These are phyloP conservation scores for Pharus latifolius DNA, from an alignment of 176 grass and related monocot species.

Conservation along the genomic window DNA sequence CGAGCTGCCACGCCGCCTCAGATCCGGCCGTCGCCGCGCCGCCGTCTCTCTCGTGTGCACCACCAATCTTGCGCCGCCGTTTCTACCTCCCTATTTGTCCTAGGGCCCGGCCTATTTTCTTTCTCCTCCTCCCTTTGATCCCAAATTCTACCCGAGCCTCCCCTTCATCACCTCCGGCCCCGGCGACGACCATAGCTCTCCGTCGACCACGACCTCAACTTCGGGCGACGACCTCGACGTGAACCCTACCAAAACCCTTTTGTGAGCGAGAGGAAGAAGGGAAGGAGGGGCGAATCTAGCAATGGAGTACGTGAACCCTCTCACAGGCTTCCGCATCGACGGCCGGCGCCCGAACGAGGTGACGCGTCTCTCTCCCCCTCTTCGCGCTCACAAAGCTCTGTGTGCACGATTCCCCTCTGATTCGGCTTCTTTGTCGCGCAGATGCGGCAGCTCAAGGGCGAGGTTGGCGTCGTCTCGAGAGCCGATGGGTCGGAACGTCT, in stretches of 20 bases:
- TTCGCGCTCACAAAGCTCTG: background rate
- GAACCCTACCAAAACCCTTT: background rate
- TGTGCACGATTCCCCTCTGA: background rate
- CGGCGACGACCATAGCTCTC: no score
- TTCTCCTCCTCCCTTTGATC: no score
- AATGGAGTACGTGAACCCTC: slow-evolving; percentile 65
- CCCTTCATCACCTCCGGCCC: no score
- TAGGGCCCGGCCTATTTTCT: no score
- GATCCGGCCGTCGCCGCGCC: no score
- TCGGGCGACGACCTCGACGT: no score
- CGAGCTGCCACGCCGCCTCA: no score
- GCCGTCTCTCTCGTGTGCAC: no score
- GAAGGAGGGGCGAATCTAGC: background rate
- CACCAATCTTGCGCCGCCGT: no score
- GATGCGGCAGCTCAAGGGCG: slow-evolving; percentile 86
- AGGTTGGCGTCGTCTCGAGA: slow-evolving; percentile 66
- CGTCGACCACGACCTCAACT: no score
- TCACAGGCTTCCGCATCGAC: slow-evolving; percentile 81
- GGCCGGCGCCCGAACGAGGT: slow-evolving; percentile 82
- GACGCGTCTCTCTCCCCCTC: background rate
- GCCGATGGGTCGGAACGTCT: slow-evolving; percentile 44
- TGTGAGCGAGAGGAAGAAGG: background rate
- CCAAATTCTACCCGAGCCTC: no score
- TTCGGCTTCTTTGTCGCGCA: slow-evolving; percentile 6
- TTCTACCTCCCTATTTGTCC: no score